Evolutionary conservation across 441 rosid genomes (phyloP), one percentile per base, ranked within the genome.

Genomic region (Populus hybrid): DNA sequence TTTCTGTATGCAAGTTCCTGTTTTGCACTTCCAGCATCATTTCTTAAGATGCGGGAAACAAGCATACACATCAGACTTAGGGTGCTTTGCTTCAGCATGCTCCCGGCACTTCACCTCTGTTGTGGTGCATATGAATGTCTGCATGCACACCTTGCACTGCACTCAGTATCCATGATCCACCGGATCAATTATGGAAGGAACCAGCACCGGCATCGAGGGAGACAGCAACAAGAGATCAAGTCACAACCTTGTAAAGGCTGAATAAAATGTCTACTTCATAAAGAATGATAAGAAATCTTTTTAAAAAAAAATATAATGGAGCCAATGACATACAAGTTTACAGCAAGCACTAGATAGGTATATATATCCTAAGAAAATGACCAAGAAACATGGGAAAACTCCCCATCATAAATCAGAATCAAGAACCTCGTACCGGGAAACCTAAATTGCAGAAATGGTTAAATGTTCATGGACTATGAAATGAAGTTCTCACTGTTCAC

Each of bases 91-190:
- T 72, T 86, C 91, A 1, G 88, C 91, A 64, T 88, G 89, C 36
- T 88, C 89, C 80, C 80, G 81, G 78, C 91, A 86, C 64, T 88
- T 86, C 82, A 86, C 89, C 77, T 86, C 88, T 53, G 88, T 74
- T 3, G 91, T 86, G 69, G 91, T 88, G 77, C 91, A 84, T n/a
- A 84, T 86, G 80, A 88, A 86, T 45, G 91, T 82, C 84, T 86
- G 88, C 89, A 88, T 87, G 80, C 89, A 88, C 36, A 86, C 86
- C 82, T 86, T 86, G 85, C 89, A 88, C 90, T 88, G 84, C 84
- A 70, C 16, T 45, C 35, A 31, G 71, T 56, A 53, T 36, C 31
- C 63, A 68, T 63, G 35, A 63, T 73, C 71, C 76, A 33, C 68
- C 66, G 20, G 61, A 69, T 53, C 64, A 64, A 38, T 0, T 66